Evolutionary conservation across 441 rosid species (phyloP), one percentile per base, ranked within the genome.

Genomic region (Rhodomyrtus psidioides): DNA sequence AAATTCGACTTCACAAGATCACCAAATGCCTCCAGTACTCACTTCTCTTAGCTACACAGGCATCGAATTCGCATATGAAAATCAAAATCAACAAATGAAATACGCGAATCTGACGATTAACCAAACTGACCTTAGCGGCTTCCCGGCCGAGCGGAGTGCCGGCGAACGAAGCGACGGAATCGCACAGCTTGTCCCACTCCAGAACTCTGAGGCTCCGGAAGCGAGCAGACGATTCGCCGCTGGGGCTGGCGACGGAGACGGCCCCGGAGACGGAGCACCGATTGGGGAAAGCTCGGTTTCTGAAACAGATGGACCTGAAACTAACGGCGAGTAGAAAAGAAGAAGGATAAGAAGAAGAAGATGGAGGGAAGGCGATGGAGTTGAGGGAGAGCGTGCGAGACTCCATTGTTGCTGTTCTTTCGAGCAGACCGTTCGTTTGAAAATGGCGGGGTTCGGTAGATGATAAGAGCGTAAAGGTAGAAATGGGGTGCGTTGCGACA

Each of bases 121-220:
- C 44, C 39, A 44, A 62, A 19, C 88, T 65, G 83, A 91, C 98
- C 93, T 93, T 92, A 28, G 92, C 87, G 84, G 96, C 96, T 89
- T 93, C 89, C 54, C 96, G 98, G 65, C 97, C 99, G 83, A 92
- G 87, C 46, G 96, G 91, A 62, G 98, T 93, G 60, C 91, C 91
- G 83, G 98, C 98, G 81, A 94, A 97, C 84, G 95, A 93, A 85
- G 98, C 87, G 81, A 97, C 98, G 51, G 91, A 92, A 54, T 95
- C 93, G 87, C 98, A 96, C 81, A 96, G 91, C 91, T 94, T 93
- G 88, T 96, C 99, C 98, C 99, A 97, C 92, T 96, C 98, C 85
- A 96, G 89, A 12, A 94, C 89, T 54, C 93, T 91, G 30, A 95
- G 94, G 87, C 95, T 95, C 85, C 91, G 92, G 86, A 81, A 83